phyloP scores from a whole-genome alignment of 768 basidiomycete genomes.

The Leucocoprinus birnbaumii region DNA sequence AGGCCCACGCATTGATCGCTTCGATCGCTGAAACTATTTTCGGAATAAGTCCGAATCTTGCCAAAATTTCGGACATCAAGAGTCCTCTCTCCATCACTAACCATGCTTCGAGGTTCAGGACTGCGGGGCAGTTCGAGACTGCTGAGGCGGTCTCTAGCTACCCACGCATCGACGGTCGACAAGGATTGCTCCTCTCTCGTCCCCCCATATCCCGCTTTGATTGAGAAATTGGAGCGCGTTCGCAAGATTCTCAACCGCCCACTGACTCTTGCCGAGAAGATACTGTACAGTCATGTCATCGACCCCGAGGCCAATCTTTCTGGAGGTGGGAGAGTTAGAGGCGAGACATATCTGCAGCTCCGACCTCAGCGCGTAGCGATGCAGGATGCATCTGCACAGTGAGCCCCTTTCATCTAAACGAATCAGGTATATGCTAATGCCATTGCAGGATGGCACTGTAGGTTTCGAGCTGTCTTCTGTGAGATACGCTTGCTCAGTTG shows the following conservation, averaged over 20 bases:
- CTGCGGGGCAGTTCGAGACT: conserved; percentile 20
- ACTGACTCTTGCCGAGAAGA: conserved; percentile 95
- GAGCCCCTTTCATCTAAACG: conserved; percentile 28
- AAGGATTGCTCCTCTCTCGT: conserved; percentile 63
- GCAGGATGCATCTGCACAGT: conserved; percentile 94
- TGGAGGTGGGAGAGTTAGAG: conserved; percentile 67
- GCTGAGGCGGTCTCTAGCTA: conserved; percentile 32
- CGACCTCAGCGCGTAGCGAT: conserved; percentile 93
- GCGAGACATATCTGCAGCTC: conserved; percentile 88
- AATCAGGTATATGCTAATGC: conserved; percentile 13
- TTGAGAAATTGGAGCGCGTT: conserved; percentile 68
- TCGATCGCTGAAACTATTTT: neutral
- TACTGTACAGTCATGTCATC: conserved; percentile 88
- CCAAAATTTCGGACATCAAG: neutral
- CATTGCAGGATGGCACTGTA: conserved; percentile 75
- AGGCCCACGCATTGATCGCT: neutral
- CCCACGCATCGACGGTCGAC: conserved; percentile 32
- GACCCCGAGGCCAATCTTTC: conserved; percentile 73
- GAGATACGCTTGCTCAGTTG: neutral
- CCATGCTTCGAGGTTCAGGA: conserved; percentile 26
- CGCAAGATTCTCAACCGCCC: conserved; percentile 72
- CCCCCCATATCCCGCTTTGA: conserved; percentile 76
- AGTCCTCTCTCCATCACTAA: neutral
- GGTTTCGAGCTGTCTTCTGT: conserved; percentile 18
- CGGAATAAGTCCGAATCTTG: neutral